Conservation (phyloP, 2,329 filamentous ascomycete genomes). For the Phialocephala subalpina region DNA sequence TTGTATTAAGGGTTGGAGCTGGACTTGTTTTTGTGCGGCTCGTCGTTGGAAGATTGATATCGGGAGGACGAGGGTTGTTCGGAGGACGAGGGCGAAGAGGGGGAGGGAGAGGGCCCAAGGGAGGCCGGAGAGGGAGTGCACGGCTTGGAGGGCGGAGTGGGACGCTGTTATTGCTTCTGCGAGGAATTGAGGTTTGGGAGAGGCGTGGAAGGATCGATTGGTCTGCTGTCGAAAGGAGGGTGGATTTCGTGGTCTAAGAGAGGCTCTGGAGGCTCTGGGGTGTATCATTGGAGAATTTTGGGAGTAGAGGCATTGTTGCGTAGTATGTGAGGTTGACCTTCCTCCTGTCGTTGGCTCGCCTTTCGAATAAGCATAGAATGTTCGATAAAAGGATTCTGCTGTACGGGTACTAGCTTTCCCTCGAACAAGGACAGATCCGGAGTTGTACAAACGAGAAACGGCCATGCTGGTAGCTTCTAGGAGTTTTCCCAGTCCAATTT, state of each 20-base stretch:
- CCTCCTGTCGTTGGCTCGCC: no score
- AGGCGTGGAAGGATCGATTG: constrained; percentile 57
- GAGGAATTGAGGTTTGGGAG: constrained; percentile 50
- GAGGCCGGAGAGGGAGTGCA: constrained; percentile 58
- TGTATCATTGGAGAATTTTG: no score
- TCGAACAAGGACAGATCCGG: no score
- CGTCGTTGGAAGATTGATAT: constrained; percentile 52
- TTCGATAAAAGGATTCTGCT: no score
- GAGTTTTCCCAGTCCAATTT: no score
- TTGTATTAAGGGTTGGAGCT: constrained; percentile 50
- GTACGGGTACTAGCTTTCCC: no score
- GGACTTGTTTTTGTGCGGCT: constrained; percentile 49
- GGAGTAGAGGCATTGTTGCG: no score
- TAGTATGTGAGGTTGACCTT: no score
- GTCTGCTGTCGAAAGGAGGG: neutral
- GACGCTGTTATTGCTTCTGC: constrained; percentile 48
- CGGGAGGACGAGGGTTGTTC: constrained; percentile 55
- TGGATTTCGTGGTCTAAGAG: neutral
- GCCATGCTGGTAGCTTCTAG: neutral
- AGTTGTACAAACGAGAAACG: neutral
- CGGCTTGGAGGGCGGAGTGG: constrained; percentile 53
- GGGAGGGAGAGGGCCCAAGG: constrained; percentile 64
- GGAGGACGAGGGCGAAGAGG: constrained; percentile 59
- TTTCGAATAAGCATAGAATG: no score
- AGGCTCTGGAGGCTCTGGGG: neutral